Conservation (phyloP, 225 moss, liverwort and hornwort species). For the Bryum argenteum region DNA sequence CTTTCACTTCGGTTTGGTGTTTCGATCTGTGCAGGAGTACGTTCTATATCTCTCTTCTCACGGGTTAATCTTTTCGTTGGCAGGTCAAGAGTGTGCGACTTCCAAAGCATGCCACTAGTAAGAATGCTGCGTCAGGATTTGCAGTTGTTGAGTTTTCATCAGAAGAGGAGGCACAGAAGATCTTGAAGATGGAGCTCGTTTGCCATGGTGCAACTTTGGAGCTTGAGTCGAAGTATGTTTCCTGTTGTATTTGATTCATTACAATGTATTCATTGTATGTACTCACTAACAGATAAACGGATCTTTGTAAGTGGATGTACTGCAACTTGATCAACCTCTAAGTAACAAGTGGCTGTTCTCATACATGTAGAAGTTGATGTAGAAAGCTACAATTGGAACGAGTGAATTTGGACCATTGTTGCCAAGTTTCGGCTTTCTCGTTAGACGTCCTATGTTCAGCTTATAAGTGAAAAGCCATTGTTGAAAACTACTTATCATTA, state of each 20-base stretch:
- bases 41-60: background rate
- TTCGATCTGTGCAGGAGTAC: background rate
- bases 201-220: constrained; percentile 73
- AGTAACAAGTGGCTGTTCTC: background rate
- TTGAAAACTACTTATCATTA: background rate
- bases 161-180: constrained; percentile 75
- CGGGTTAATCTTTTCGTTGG: constrained; percentile 3
- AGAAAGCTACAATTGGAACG: background rate
- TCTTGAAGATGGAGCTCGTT: constrained; percentile 66
- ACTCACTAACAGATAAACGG: background rate
- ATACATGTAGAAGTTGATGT: background rate
- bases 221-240: constrained; percentile 72
- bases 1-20: background rate
- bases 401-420: too few species aligned
- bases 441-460: background rate
- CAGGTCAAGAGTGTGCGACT: constrained; percentile 95
- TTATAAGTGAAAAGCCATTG: background rate
- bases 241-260: constrained; percentile 1
- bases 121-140: constrained; percentile 70
- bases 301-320: background rate
- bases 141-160: constrained; percentile 83
- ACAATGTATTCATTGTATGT: background rate
- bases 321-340: background rate
- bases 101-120: constrained; percentile 65
- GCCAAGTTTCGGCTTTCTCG: too few species aligned